phyloP scores from a whole-genome alignment of 2,329 filamentous ascomycete species.

The Biscogniauxia marginata region DNA sequence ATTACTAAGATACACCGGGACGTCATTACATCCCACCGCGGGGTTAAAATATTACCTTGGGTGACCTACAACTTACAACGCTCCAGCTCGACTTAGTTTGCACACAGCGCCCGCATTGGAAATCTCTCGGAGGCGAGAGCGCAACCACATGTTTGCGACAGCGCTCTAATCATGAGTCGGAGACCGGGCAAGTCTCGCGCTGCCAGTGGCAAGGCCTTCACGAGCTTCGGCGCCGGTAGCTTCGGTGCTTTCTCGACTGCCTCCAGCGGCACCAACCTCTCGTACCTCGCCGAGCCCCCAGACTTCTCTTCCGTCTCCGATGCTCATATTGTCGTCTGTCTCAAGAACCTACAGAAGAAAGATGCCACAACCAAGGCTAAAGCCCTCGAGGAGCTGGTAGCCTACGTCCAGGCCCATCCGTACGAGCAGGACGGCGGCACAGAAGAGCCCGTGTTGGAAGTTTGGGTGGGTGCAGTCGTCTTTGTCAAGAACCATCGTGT shows the following conservation, averaged over 20 bases:
- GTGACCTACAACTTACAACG: background rate
- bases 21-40: background rate
- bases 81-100: background rate
- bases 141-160: too few species aligned
- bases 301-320: slow-evolving; percentile 77
- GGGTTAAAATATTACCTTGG: background rate
- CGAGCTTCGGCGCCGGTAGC: slow-evolving; percentile 12
- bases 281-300: slow-evolving; percentile 83
- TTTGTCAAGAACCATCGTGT: background rate
- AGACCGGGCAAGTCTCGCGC: slow-evolving; percentile 30
- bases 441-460: slow-evolving; percentile 81
- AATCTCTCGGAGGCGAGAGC: too few species aligned
- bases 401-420: slow-evolving; percentile 56
- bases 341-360: slow-evolving; percentile 91
- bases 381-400: slow-evolving; percentile 80
- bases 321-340: slow-evolving; percentile 79
- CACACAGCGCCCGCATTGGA: too few species aligned
- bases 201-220: slow-evolving; percentile 27
- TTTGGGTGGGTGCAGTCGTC: slow-evolving; percentile 63
- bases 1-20: background rate
- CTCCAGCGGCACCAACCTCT: slow-evolving; percentile 56
- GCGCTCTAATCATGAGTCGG: slow-evolving; percentile 27
- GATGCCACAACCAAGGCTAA: slow-evolving; percentile 90
- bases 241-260: slow-evolving; percentile 40
- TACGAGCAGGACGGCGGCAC: slow-evolving; percentile 58